phyloP scores from a whole-genome alignment of 345 rosid genomes.

The Brassica incana region DNA sequence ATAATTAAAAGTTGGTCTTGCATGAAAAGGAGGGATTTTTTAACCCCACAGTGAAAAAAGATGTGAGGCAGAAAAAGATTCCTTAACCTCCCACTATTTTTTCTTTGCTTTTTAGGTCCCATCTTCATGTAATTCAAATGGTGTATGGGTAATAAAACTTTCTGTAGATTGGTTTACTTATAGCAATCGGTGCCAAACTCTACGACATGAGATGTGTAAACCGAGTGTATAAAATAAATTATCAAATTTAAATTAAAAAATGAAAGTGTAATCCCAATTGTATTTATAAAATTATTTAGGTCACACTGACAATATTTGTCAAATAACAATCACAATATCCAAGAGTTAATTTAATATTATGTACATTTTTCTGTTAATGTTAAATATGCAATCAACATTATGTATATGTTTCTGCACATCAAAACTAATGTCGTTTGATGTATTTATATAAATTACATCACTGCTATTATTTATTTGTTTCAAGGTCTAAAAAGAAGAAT shows the following conservation, averaged over 20 bases:
- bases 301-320: background rate
- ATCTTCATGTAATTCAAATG: constrained; percentile 23
- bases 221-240: background rate
- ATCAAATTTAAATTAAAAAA: background rate
- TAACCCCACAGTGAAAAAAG: constrained; percentile 47
- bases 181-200: constrained; percentile 25
- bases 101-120: constrained; percentile 17
- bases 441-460: background rate
- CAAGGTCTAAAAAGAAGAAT: constrained; percentile 29
- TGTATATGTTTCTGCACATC: background rate
- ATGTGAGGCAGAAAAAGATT: constrained; percentile 41
- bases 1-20: constrained; percentile 19
- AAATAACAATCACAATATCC: background rate
- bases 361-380: no score
- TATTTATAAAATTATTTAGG: background rate
- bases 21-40: constrained; percentile 43
- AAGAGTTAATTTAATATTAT: background rate
- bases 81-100: constrained; percentile 37
- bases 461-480: background rate
- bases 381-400: no score
- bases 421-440: background rate
- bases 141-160: constrained; percentile 10
- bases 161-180: background rate
- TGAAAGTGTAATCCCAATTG: background rate
- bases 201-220: background rate